Conservation (phyloP, 169 alveolate genomes). For the Theileria equi region DNA sequence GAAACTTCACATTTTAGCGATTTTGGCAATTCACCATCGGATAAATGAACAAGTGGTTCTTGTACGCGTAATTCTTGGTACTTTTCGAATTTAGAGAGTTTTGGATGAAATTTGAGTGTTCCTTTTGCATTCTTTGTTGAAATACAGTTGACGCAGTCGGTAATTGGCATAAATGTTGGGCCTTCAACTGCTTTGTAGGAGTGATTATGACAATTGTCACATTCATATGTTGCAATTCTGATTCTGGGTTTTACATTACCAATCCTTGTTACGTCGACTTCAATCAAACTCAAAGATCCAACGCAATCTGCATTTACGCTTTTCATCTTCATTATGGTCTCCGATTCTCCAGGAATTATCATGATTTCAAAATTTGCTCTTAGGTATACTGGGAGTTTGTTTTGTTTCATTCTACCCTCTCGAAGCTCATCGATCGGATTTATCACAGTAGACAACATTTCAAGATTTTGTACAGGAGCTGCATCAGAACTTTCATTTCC, state of each 20-base stretch:
- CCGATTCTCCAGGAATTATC: conserved; percentile 70
- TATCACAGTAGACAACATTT: background rate
- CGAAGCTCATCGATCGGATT: conserved; percentile 42
- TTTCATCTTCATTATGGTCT: conserved; percentile 82
- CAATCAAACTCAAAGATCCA: conserved; percentile 80
- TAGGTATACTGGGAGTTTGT: conserved; percentile 73
- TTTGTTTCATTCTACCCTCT: conserved; percentile 73
- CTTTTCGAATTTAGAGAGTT: conserved; percentile 83
- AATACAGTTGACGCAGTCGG: conserved; percentile 87
- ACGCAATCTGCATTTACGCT: conserved; percentile 86
- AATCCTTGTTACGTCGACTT: conserved; percentile 87
- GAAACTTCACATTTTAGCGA: conserved; percentile 82
- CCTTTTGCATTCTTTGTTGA: conserved; percentile 82
- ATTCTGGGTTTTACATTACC: conserved; percentile 90
- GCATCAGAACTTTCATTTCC: background rate
- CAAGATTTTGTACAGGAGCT: background rate
- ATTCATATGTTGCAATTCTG: conserved; percentile 90
- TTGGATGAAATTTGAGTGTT: conserved; percentile 78
- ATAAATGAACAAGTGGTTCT: conserved; percentile 91
- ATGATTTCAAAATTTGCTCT: conserved; percentile 66
- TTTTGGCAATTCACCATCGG: conserved; percentile 94
- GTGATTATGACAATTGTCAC: conserved; percentile 92
- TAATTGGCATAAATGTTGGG: conserved; percentile 85
- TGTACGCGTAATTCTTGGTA: conserved; percentile 91
- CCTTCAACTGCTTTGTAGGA: conserved; percentile 81